A percentile compares a stretch with the other conserved stretches of the same genome.
Conservation (phyloP, 305 asterid species). For the Fraxinus nigra region DNA sequence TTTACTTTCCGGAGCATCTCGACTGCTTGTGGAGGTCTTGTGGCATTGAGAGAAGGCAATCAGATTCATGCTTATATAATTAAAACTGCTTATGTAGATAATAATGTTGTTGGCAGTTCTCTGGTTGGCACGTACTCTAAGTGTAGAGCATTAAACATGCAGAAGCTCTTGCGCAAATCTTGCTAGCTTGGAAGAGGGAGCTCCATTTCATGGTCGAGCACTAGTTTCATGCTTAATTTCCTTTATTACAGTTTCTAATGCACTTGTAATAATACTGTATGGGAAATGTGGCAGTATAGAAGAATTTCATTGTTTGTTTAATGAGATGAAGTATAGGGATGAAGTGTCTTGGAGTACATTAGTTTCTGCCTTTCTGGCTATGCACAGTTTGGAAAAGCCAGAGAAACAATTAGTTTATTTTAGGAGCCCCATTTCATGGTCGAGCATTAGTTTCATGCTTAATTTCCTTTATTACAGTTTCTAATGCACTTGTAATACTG, state of each 20-base stretch:
- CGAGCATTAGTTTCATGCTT: constrained; percentile 69
- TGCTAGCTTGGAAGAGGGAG: constrained; percentile 91
- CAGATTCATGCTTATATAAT: constrained; percentile 71
- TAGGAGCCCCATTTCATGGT: constrained; percentile 52
- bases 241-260: constrained; percentile 74
- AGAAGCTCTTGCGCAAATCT: constrained; percentile 87
- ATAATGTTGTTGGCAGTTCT: constrained; percentile 76
- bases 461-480: constrained; percentile 60
- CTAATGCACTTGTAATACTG: constrained; percentile 78
- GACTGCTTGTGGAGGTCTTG: constrained; percentile 76
- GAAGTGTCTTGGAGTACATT: constrained; percentile 89
- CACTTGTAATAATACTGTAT: constrained; percentile 73
- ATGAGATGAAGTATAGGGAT: constrained; percentile 59
- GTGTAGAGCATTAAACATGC: constrained; percentile 67
- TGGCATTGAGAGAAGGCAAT: constrained; percentile 61
- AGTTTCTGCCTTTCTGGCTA: constrained; percentile 52
- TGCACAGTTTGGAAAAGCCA: constrained; percentile 79
- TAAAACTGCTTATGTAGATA: constrained; percentile 53
- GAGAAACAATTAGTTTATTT: constrained; percentile 60
- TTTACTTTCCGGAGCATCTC: constrained; percentile 81
- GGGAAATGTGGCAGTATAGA: constrained; percentile 81
- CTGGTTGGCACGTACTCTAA: constrained; percentile 88
- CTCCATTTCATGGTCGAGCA: constrained; percentile 77
- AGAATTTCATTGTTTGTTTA: constrained; percentile 57
- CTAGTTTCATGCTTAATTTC: constrained; percentile 63